Evolutionary conservation across 2,329 filamentous ascomycete species (phyloP), one percentile per base, ranked within the genome.

Genomic region (Parastagonospora nodorum): DNA sequence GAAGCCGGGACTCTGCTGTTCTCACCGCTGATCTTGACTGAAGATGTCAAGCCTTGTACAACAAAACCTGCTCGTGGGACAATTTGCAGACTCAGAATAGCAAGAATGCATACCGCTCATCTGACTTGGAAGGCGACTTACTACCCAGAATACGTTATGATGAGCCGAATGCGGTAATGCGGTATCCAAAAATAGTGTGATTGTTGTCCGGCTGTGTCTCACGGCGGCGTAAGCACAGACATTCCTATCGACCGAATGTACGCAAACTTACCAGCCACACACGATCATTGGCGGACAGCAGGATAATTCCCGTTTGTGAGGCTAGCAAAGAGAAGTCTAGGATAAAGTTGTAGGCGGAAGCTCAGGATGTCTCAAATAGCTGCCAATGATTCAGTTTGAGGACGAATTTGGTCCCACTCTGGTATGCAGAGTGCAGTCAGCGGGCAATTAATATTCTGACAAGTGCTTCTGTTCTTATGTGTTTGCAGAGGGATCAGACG

Each of bases 71-170:
- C 36, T 38, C 40, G 39, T 35, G 28, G 31, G 15, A 16, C 38
- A n/a, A 27, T 8, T 35, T 4, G 38, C 30, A 35, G 31, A 41
- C 53, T 51, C 42, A 48, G 51, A 53, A 58, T 61, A 61, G 55
- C 48, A 53, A 50, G 44, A 7, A 41, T 55, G 53, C 55, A 58
- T 61, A 57, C 50, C 53, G 58, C 58, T 57, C 47, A 52, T 57
- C 51, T 52, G 50, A 48, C 38, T 35, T 31, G 28, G 16, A 45
- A 48, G 45, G 47, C 43, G 19, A 35, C 42, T n/a, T 8, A 27
- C 27, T 38, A 12, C 36, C 33, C 29, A 47, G 35, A 38, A 40
- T 44, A 43, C 44, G 16, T 45, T 53, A 50, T 41, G 51, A 45
- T 35, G 11, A 14, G 33, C 48, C 51, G 39, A 48, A 53, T 51